These are phyloP conservation scores for Cerrena zonata DNA, from an alignment of 1,284 basidiomycete genomes.

Conservation along the genomic window DNA sequence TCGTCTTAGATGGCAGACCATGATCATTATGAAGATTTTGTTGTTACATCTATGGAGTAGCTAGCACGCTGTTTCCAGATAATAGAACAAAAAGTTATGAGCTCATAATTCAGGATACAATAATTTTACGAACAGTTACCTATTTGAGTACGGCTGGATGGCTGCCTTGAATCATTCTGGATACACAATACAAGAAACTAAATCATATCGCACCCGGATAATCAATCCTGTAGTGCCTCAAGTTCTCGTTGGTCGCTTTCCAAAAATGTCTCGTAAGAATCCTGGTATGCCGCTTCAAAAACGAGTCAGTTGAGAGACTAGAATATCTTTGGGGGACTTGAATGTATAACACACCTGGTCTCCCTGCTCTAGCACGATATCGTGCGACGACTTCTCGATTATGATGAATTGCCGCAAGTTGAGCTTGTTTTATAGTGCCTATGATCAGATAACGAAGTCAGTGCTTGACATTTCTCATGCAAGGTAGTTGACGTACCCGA, in stretches of 20 bases:
- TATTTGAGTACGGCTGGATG: too few relatives aligned
- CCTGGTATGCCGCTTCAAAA: slow-evolving; percentile 44
- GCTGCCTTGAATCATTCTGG: too few relatives aligned
- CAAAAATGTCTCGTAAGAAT: slow-evolving; percentile 55
- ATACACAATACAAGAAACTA: not conserved
- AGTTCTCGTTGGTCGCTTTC: slow-evolving; percentile 55
- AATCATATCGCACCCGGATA: not conserved
- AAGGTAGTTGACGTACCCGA: slow-evolving; percentile 46
- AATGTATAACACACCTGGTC: slow-evolving; percentile 36
- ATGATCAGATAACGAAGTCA: slow-evolving; percentile 2
- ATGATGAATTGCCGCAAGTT: slow-evolving; percentile 66
- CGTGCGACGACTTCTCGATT: slow-evolving; percentile 64
- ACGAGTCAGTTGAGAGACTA: not conserved
- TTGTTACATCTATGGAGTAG: too few relatives aligned
- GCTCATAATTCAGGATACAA: too few relatives aligned
- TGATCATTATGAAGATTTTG: too few relatives aligned
- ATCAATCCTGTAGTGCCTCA: slow-evolving; percentile 55
- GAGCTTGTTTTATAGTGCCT: slow-evolving; percentile 78
- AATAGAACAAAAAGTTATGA: too few relatives aligned
- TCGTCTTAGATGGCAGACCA: too few relatives aligned
- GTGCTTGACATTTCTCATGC: not conserved
- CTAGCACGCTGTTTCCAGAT: too few relatives aligned
- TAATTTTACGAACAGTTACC: too few relatives aligned
- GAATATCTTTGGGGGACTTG: not conserved
- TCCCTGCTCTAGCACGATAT: slow-evolving; percentile 48